phyloP scores from a whole-genome alignment of 768 basidiomycete genomes.

The Leccinum ochraceum region DNA sequence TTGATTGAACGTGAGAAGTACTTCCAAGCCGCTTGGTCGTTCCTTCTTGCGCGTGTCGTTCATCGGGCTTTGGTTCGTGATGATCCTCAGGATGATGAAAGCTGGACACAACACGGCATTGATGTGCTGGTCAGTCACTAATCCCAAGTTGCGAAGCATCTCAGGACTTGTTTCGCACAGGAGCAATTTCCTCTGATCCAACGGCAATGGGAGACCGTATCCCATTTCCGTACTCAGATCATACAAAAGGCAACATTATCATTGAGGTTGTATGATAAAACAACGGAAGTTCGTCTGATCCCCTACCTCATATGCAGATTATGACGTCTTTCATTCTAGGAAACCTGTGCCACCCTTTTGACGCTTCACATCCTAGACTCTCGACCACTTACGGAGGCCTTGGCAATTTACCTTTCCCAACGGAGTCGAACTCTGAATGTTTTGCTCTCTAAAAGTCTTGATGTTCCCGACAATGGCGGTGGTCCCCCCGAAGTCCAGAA shows the following conservation, averaged over 20 bases:
- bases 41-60: slow-evolving; percentile 82
- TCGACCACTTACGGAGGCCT: slow-evolving; percentile 70
- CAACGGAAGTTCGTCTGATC: slow-evolving; percentile 48
- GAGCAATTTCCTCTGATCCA: slow-evolving; percentile 86
- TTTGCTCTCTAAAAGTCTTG: slow-evolving; percentile 39
- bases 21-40: slow-evolving; percentile 84
- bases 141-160: background rate
- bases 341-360: slow-evolving; percentile 73
- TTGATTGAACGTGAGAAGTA: slow-evolving; percentile 80
- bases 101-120: slow-evolving; percentile 60
- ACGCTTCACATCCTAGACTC: slow-evolving; percentile 91
- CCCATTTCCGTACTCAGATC: slow-evolving; percentile 86
- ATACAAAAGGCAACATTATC: slow-evolving; percentile 83
- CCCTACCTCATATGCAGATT: background rate
- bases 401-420: slow-evolving; percentile 71
- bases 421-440: slow-evolving; percentile 58
- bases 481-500: slow-evolving; percentile 26
- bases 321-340: slow-evolving; percentile 40
- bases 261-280: slow-evolving; percentile 60
- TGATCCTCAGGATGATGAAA: slow-evolving; percentile 63
- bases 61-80: slow-evolving; percentile 69
- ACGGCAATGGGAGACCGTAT: slow-evolving; percentile 90
- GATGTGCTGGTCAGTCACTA: slow-evolving; percentile 53
- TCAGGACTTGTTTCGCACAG: slow-evolving; percentile 38
- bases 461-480: slow-evolving; percentile 37